A percentile compares a stretch with the other conserved stretches of the same genome.
Evolutionary conservation across 257 asterid genomes (phyloP).

Genomic region (Gentiana dahurica): DNA sequence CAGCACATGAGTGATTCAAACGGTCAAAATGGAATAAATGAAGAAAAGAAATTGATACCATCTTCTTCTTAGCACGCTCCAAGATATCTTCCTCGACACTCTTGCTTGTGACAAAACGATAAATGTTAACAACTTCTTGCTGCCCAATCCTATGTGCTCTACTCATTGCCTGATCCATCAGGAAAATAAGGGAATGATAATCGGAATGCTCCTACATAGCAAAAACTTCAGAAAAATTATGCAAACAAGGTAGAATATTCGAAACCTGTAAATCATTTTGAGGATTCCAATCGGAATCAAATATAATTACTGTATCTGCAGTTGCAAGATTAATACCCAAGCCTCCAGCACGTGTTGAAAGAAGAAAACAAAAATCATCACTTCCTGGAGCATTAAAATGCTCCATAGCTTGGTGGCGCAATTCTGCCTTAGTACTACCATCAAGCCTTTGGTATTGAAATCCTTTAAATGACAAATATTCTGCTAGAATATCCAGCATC

Average conservation of each 20-base stretch:
- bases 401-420: slow-evolving; percentile 98
- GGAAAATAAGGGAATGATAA: slow-evolving; percentile 8
- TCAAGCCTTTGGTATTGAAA: slow-evolving; percentile 96
- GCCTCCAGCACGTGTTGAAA: slow-evolving; percentile 99
- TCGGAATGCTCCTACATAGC: slow-evolving; percentile 2
- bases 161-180: slow-evolving; percentile 81
- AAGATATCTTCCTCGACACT: slow-evolving; percentile 99
- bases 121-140: slow-evolving; percentile 96
- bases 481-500: slow-evolving; percentile 95
- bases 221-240: neutral
- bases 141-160: slow-evolving; percentile 99
- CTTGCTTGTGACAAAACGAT: slow-evolving; percentile 97
- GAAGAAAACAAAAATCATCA: slow-evolving; percentile 98
- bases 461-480: slow-evolving; percentile 82
- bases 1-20: neutral
- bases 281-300: slow-evolving; percentile 99
- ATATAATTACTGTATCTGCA: slow-evolving; percentile 97
- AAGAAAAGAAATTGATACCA: slow-evolving; percentile 38
- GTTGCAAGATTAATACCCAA: slow-evolving; percentile 99
- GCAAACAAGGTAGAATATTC: slow-evolving; percentile 6
- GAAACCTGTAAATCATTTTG: slow-evolving; percentile 97
- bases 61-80: slow-evolving; percentile 98
- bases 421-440: slow-evolving; percentile 97
- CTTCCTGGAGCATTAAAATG: slow-evolving; percentile 98
- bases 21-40: slow-evolving; percentile 5